These are phyloP conservation scores for Penicillium rolfsii DNA, from an alignment of 2,329 filamentous ascomycete species.

Conservation along the genomic window DNA sequence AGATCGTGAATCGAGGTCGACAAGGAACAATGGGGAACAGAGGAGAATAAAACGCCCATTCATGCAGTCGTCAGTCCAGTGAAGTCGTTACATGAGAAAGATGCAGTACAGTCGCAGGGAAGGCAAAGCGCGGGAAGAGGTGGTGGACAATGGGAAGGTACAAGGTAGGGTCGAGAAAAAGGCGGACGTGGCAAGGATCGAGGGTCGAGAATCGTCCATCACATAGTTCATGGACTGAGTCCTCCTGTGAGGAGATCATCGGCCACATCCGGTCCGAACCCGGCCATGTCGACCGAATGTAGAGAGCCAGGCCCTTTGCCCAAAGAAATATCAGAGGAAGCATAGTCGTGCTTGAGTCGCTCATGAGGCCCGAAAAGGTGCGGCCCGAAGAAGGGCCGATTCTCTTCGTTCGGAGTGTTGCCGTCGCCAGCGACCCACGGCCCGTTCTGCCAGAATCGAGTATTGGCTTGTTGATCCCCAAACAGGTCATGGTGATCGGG, in stretches of 20 bases:
- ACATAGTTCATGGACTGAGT: conserved; percentile 42
- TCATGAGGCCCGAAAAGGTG: conserved; percentile 44
- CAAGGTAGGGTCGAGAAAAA: background rate
- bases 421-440: conserved; percentile 49
- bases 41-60: conserved; percentile 42
- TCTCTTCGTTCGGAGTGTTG: conserved; percentile 48
- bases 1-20: conserved; percentile 25
- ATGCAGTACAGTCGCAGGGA: conserved; percentile 38
- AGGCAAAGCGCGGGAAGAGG: conserved; percentile 28
- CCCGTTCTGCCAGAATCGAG: conserved; percentile 50
- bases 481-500: conserved; percentile 51
- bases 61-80: conserved; percentile 47
- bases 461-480: conserved; percentile 49
- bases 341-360: conserved; percentile 49
- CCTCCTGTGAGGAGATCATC: conserved; percentile 43
- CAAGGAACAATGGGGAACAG: conserved; percentile 13
- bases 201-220: conserved; percentile 6
- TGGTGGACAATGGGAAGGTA: conserved; percentile 8
- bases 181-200: conserved; percentile 3
- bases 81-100: conserved; percentile 45
- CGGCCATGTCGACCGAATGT: conserved; percentile 51
- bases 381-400: conserved; percentile 49
- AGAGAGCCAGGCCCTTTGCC: conserved; percentile 48
- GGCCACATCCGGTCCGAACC: conserved; percentile 46
- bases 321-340: conserved; percentile 49